Evolutionary conservation across 352 stramenopile species (phyloP), one percentile per base, ranked within the genome.

Genomic region (Peronospora tabacina): DNA sequence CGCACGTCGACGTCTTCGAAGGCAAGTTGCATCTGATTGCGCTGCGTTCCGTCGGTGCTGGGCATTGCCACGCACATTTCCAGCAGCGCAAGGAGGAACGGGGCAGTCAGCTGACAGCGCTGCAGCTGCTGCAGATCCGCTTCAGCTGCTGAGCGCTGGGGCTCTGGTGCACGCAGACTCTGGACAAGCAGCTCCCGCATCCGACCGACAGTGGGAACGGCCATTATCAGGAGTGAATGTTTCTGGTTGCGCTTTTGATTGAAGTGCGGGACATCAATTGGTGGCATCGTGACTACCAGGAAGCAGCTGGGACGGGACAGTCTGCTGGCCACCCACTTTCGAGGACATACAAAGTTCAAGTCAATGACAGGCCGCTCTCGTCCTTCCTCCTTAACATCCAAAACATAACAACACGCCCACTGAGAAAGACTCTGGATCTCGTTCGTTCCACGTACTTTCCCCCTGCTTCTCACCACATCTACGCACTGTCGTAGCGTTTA

Each of bases 311-410:
- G 17, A 3, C 42, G 34, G 28, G 45, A 52, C 46, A 58, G 52
- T 66, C 58, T 68, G 61, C 51, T 66, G 41, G 44, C 77, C 75
- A 87, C 69, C 68, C 75, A 82, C 65, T 84, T 81, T 9, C 17
- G 1, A 4, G 1, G 0, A 33, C 52, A 85, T 89, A 89, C 78
- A 87, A 86, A 86, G 20, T 48, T 35, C 65, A 89, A 89, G 78
- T 80, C 15, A 51, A 59, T 38, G 22, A 35, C 37, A 49, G 45
- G 15, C 24, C 38, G 34, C 16, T 40, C 36, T 41, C 49, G 50
- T 37, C 47, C 60, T 48, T 62, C 45, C 59, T 39, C 48, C 59
- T 50, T 54, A 43, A 60, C 44, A 48, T 46, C 55, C 50, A 61
- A 66, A 74, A 68, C 51, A 38, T 44, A 66, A 64, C 53, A 60